Base-by-base conservation (phyloP, 2,329 filamentous ascomycete genomes). In the Phialophora tarda region DNA sequence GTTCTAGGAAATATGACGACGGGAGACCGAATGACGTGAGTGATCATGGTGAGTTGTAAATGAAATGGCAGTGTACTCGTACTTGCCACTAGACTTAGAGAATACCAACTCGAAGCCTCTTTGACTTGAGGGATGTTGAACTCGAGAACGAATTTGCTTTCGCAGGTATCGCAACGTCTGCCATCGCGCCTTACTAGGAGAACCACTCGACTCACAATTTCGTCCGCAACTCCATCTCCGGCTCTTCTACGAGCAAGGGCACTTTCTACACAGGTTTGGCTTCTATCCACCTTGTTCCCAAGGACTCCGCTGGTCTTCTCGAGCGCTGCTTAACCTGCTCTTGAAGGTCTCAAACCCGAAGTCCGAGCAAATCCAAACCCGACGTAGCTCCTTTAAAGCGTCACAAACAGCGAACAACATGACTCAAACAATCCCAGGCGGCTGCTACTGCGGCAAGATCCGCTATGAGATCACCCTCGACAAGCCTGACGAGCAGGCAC, bases 391-490 rank as follows among this genome's bases (percentile, higher is more conserved):
- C 32, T 3, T 12, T 41, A 55, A 59, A 59, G 56, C 8, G 38
- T 17, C 38, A 44, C 50, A 34, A 32, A 12, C 24, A 5, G 3
- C 26, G 7, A 48, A 30, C 48, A 38, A 32, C 24, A 69, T 69
- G 67, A 65, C 11, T 14, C 47, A 41, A 8, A 61, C 59, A 21
- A 53, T 65, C 51, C 68, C 68, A 11, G 72, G 70, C n/a, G 64
- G 65, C 47, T 86, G 84, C 74, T 82, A 80, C 72, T 86, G 84
- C 72, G 75, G 77, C 63, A 76, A 76, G 8, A 77, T 86, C 63
- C 75, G 77, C 32, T 86, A 85, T 66, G 75, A 77, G 17, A 75
- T 86, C 55, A 74, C 75, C 0, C 77, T 86, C 1, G 68, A 71
- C n/a, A 80, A 81, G 7, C 76, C 78, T 4, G 79, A 81, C 7